These are phyloP conservation scores for Lagerstroemia fauriei DNA, from an alignment of 441 rosid species.

Conservation along the genomic window DNA sequence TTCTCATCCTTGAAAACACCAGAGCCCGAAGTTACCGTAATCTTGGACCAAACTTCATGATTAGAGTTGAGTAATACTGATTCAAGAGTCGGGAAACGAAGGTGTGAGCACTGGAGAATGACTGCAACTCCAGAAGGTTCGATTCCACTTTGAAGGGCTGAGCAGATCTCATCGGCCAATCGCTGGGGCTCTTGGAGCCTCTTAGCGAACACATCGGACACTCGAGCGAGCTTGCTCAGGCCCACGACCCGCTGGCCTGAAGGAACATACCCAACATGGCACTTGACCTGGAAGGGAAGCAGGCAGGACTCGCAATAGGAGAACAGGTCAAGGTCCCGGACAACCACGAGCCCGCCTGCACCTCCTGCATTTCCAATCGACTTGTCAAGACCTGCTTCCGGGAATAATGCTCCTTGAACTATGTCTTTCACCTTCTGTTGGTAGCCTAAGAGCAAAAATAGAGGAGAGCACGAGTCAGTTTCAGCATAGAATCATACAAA, in stretches of 20 bases:
- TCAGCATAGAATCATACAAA: not conserved
- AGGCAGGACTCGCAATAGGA: conserved; percentile 91
- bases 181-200: conserved; percentile 87
- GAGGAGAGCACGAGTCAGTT: not conserved
- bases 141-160: conserved; percentile 69
- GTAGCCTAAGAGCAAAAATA: conserved; percentile 55
- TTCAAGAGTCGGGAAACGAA: conserved; percentile 66
- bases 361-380: conserved; percentile 84
- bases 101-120: conserved; percentile 73
- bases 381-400: conserved; percentile 76
- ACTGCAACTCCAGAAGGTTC: conserved; percentile 90
- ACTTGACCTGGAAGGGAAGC: conserved; percentile 84
- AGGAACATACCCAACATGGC: conserved; percentile 89
- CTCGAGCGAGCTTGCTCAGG: conserved; percentile 89
- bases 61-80: conserved; percentile 44
- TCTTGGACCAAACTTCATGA: conserved; percentile 60
- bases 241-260: conserved; percentile 77
- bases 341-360: conserved; percentile 85
- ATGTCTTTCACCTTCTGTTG: conserved; percentile 63
- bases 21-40: conserved; percentile 60
- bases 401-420: conserved; percentile 86
- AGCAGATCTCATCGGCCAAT: conserved; percentile 73
- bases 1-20: conserved; percentile 65
- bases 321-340: conserved; percentile 82
- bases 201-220: conserved; percentile 77